These are phyloP conservation scores for Volvox reticuliferus DNA, from an alignment of 139 green algal species.

Conservation along the genomic window DNA sequence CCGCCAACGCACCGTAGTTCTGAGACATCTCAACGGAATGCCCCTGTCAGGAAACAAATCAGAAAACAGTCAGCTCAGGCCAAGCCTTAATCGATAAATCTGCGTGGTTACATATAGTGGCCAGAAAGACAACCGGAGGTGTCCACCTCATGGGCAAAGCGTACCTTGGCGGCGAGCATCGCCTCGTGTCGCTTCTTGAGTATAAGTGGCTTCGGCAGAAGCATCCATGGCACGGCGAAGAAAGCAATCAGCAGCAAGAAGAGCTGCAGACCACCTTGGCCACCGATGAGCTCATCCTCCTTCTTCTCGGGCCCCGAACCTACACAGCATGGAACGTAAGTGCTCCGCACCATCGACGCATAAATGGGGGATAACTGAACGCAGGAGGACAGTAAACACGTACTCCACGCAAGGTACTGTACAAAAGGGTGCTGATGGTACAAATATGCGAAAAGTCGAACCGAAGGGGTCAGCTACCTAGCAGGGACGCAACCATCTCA, in stretches of 20 bases:
- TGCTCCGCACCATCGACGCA: slow-evolving; percentile 85
- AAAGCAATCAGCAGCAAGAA: slow-evolving; percentile 89
- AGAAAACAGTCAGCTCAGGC: not conserved
- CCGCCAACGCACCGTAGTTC: slow-evolving; percentile 5
- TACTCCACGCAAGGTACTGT: not conserved
- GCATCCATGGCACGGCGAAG: slow-evolving; percentile 95
- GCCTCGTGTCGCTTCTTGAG: slow-evolving; percentile 87
- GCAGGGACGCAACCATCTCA: slow-evolving; percentile 45
- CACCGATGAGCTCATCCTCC: not conserved
- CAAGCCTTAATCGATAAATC: not conserved
- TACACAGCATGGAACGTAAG: slow-evolving; percentile 56
- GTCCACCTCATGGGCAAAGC: slow-evolving; percentile 15
- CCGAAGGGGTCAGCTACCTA: no score
- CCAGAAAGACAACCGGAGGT: not conserved
- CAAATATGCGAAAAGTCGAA: slow-evolving; percentile 87
- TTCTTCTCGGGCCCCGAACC: not conserved
- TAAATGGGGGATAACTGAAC: no score
- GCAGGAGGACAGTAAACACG: no score
- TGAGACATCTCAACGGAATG: slow-evolving; percentile 23
- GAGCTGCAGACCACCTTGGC: slow-evolving; percentile 78
- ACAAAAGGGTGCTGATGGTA: slow-evolving; percentile 85
- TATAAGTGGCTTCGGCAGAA: slow-evolving; percentile 97
- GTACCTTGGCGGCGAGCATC: not conserved
- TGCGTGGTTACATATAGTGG: not conserved
- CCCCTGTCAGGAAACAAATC: slow-evolving; percentile 1